A percentile compares a stretch with the other conserved stretches of the same genome.
Conservation (phyloP, 805 yeast species). For the Cyberlindnera maritima region DNA sequence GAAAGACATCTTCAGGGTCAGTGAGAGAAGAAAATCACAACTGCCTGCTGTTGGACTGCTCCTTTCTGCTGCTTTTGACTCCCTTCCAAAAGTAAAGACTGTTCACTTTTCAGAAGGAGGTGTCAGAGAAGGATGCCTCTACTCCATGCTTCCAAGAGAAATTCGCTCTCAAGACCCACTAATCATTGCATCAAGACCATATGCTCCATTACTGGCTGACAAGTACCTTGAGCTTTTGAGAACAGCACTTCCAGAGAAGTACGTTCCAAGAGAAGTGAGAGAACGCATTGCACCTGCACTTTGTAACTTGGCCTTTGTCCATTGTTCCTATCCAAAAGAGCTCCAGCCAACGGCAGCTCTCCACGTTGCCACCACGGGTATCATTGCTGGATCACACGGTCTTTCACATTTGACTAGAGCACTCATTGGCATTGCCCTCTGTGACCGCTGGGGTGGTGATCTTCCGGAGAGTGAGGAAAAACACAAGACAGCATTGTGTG, state of each 20-base stretch:
- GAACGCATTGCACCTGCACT: conserved; percentile 65
- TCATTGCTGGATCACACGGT: conserved; percentile 74
- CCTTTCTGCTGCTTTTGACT: conserved; percentile 59
- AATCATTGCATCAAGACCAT: conserved; percentile 65
- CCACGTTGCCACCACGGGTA: conserved; percentile 70
- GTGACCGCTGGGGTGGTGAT: conserved; percentile 84
- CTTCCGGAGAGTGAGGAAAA: conserved; percentile 53
- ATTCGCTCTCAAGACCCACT: conserved; percentile 68
- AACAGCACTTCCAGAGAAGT: conserved; percentile 54
- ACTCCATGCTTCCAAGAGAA: conserved; percentile 54
- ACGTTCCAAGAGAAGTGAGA: conserved; percentile 56
- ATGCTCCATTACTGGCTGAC: conserved; percentile 62
- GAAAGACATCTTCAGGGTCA: conserved; percentile 55
- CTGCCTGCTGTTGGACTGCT: conserved; percentile 68
- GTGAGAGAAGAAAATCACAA: conserved; percentile 63
- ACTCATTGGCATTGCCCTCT: conserved; percentile 66
- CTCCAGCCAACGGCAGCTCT: conserved; percentile 72
- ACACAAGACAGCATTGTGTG: conserved; percentile 45
- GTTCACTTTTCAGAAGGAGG: conserved; percentile 76
- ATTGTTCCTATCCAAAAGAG: conserved; percentile 74
- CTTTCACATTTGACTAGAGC: conserved; percentile 70
- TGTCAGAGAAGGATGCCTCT: conserved; percentile 72
- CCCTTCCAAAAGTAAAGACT: conserved; percentile 57
- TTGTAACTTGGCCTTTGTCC: conserved; percentile 73
- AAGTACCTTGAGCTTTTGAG: conserved; percentile 52